A percentile compares a stretch with the other conserved stretches of the same genome.
phyloP scores from a whole-genome alignment of 129 eudicot species.

The Gnaphalium uliginosum region DNA sequence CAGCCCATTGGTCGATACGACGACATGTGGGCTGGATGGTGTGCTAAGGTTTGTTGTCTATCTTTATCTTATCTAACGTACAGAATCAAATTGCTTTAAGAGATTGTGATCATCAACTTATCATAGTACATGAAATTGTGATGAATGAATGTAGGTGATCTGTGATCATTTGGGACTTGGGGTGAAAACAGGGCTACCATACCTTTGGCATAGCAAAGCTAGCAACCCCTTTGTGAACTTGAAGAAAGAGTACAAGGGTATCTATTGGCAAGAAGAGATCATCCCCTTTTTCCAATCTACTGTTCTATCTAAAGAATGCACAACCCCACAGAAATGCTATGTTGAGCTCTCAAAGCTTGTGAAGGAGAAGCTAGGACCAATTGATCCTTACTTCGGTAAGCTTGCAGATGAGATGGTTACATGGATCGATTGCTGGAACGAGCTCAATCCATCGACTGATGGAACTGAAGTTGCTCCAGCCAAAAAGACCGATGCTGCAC shows the following conservation, averaged over 20 bases:
- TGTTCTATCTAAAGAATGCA: constrained; percentile 55
- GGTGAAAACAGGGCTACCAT: constrained; percentile 67
- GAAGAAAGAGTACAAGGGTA: constrained; percentile 65
- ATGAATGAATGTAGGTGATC: constrained; percentile 45
- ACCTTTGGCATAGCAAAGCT: constrained; percentile 67
- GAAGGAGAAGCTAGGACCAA: constrained; percentile 55
- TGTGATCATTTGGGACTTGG: constrained; percentile 73
- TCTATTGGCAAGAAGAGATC: constrained; percentile 72
- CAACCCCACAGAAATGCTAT: constrained; percentile 66
- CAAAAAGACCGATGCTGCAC: constrained; percentile 31
- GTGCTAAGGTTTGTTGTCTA: constrained; percentile 46
- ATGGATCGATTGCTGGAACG: constrained; percentile 73
- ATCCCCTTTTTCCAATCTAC: constrained; percentile 67
- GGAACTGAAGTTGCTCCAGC: constrained; percentile 12
- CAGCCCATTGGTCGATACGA: constrained; percentile 80
- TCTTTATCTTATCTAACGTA: background rate
- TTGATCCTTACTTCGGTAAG: constrained; percentile 64
- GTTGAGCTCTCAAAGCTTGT: constrained; percentile 65
- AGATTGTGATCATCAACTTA: background rate
- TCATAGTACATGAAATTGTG: background rate
- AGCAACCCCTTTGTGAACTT: constrained; percentile 68
- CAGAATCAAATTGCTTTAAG: background rate
- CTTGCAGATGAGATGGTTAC: constrained; percentile 74
- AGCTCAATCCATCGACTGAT: constrained; percentile 44
- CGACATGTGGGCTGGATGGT: constrained; percentile 87